phyloP scores from a whole-genome alignment of 108 stramenopile genomes.

The Nitzschia palea region DNA sequence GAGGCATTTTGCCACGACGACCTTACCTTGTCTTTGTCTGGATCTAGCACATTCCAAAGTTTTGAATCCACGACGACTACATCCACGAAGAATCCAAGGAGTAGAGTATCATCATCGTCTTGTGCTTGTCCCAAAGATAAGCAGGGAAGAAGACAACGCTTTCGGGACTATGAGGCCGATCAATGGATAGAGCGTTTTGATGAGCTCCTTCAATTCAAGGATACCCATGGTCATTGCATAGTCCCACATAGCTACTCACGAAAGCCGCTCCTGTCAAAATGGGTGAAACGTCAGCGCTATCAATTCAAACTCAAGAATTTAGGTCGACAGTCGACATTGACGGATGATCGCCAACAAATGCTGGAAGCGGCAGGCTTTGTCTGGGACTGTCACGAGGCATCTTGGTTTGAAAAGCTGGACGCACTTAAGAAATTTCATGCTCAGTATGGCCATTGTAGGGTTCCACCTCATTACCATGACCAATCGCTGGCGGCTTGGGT shows the following conservation, averaged over 20 bases:
- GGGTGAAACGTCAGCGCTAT: slow-evolving; percentile 40
- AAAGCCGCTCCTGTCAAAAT: slow-evolving; percentile 32
- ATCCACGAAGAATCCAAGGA: too few relatives aligned
- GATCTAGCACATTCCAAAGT: background rate
- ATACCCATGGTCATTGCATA: slow-evolving; percentile 29
- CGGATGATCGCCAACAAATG: slow-evolving; percentile 23
- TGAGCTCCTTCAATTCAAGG: slow-evolving; percentile 32
- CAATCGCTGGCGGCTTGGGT: slow-evolving; percentile 53
- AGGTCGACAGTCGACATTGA: slow-evolving; percentile 22
- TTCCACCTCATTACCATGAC: slow-evolving; percentile 38
- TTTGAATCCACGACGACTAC: background rate
- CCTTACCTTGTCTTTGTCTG: background rate
- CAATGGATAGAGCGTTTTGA: slow-evolving; percentile 25
- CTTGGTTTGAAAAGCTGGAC: slow-evolving; percentile 28
- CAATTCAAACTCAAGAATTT: slow-evolving; percentile 35
- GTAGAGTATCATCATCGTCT: too few relatives aligned
- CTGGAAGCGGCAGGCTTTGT: slow-evolving; percentile 33
- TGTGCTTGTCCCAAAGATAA: too few relatives aligned
- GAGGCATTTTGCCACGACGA: background rate
- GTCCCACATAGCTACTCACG: slow-evolving; percentile 29
- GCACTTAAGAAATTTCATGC: slow-evolving; percentile 22
- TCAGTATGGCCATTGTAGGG: slow-evolving; percentile 31
- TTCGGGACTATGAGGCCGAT: background rate
- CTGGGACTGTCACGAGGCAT: slow-evolving; percentile 34
- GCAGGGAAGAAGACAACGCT: background rate